Conservation (phyloP, 768 basidiomycete genomes). For the Xerocomellus intermedius region DNA sequence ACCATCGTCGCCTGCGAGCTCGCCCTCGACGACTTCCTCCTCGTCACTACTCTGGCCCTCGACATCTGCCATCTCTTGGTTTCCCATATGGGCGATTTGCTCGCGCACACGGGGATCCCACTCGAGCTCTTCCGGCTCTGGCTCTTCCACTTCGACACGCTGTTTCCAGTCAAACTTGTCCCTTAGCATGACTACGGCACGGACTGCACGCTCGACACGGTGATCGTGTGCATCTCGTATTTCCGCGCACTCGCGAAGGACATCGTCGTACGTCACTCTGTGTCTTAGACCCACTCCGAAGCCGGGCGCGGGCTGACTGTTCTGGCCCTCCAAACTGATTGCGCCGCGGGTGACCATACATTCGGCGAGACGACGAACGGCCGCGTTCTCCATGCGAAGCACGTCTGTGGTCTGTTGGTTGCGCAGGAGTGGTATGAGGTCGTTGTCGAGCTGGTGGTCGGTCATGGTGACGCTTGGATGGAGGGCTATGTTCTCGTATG, state of each 20-base stretch:
- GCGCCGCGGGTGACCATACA: slow-evolving; percentile 62
- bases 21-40: slow-evolving; percentile 38
- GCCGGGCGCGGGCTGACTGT: slow-evolving; percentile 24
- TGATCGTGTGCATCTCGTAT: slow-evolving; percentile 71
- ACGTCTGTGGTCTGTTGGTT: slow-evolving; percentile 82
- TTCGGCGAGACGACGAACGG: slow-evolving; percentile 66
- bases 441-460: slow-evolving; percentile 69
- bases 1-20: slow-evolving; percentile 32
- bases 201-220: slow-evolving; percentile 73
- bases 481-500: slow-evolving; percentile 65
- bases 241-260: slow-evolving; percentile 62
- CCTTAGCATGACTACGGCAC: slow-evolving; percentile 72
- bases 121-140: slow-evolving; percentile 75
- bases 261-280: slow-evolving; percentile 49
- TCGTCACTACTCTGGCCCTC: slow-evolving; percentile 38
- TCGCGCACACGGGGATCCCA: slow-evolving; percentile 57
- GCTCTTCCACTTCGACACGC: slow-evolving; percentile 74
- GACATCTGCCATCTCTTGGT: slow-evolving; percentile 24
- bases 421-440: slow-evolving; percentile 70
- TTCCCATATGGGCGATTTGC: slow-evolving; percentile 6
- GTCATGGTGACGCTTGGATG: slow-evolving; percentile 59
- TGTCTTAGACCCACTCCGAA: slow-evolving; percentile 22
- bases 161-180: slow-evolving; percentile 84
- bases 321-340: slow-evolving; percentile 42
- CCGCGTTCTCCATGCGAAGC: slow-evolving; percentile 64